These are phyloP conservation scores for Diaporthe citrichinensis DNA, from an alignment of 2,329 filamentous ascomycete genomes.

Conservation along the genomic window DNA sequence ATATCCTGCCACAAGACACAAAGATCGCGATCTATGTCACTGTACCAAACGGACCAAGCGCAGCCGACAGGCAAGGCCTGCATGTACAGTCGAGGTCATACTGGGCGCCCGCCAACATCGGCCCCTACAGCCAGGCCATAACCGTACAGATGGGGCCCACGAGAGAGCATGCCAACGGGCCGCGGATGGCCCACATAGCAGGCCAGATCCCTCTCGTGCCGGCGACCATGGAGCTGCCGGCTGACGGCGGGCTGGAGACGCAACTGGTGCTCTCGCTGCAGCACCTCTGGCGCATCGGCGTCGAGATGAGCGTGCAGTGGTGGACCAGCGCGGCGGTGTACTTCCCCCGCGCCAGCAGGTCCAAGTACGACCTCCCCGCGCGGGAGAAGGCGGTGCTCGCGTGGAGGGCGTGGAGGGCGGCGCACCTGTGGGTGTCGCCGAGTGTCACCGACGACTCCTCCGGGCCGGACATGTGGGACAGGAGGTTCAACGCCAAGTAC, in stretches of 20 bases:
- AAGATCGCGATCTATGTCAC: conserved; percentile 73
- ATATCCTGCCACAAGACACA: conserved; percentile 70
- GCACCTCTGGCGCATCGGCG: conserved; percentile 88
- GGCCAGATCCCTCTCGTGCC: conserved; percentile 94
- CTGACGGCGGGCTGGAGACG: conserved; percentile 58
- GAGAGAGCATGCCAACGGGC: conserved; percentile 36
- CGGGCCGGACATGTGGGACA: conserved; percentile 78
- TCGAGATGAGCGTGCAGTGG: conserved; percentile 78
- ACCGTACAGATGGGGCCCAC: conserved; percentile 57
- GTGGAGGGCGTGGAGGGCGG: conserved; percentile 62
- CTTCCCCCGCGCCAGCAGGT: conserved; percentile 62
- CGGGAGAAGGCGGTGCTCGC: conserved; percentile 57
- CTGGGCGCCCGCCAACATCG: conserved; percentile 98
- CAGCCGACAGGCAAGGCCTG: conserved; percentile 69
- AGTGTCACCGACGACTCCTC: conserved; percentile 46
- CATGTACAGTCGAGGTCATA: conserved; percentile 96
- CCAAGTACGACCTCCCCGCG: conserved; percentile 40
- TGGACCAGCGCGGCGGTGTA: conserved; percentile 85
- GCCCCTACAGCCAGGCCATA: conserved; percentile 94
- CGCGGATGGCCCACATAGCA: conserved; percentile 75
- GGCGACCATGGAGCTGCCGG: conserved; percentile 77
- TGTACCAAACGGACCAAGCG: conserved; percentile 49
- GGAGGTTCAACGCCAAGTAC: conserved; percentile 69
- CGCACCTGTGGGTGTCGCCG: conserved; percentile 53
- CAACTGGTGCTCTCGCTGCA: conserved; percentile 84